Evolutionary conservation across 768 basidiomycete genomes (phyloP), one percentile per base, ranked within the genome.

Genomic region (Trametes elegans): DNA sequence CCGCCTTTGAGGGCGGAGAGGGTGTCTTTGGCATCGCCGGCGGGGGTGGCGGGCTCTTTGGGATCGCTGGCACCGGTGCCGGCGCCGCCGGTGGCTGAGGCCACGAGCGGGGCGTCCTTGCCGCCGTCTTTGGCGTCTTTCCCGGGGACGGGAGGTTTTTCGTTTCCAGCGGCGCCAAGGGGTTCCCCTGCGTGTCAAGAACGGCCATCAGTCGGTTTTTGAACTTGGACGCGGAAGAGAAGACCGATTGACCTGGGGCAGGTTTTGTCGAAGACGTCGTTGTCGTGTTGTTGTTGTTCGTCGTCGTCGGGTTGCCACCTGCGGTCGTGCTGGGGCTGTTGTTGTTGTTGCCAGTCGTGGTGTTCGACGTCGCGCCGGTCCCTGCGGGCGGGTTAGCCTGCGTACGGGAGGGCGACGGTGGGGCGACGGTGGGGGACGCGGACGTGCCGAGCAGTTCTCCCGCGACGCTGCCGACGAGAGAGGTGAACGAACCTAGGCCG

Each of bases 121-220:
- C 21, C n/a, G n/a, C n/a, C 50, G 56, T 51, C 50, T 39, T 47
- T 52, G 44, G 43, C 24, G 49, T 47, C 56, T 28, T 51, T 52
- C 23, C 45, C 45, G 50, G 38, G 34, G 34, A 40, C 24, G 48
- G 41, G 23, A 45, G 51, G 31, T 44, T 36, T 36, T 43, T 21
- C 36, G 52, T 36, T 47, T 35, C 45, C 51, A 47, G 38, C 16
- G 39, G 51, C 48, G 42, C 57, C 52, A 49, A 38, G 29, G 41
- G 27, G 28, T 47, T 49, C 57, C 46, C 57, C 57, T 59, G 57
- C 48, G 57, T 40, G 52, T 59, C 26, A 59, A 49, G 46, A 39
- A 59, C 42, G 57, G 52, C 57, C 57, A 44, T 59, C 52, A 59
- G 57, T 59, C 57, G 57, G 52, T 49, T 39, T 59, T 40, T 31